Conservation (phyloP, 192 early-diverging fungal genomes). For the Gonapodya sp. region DNA sequence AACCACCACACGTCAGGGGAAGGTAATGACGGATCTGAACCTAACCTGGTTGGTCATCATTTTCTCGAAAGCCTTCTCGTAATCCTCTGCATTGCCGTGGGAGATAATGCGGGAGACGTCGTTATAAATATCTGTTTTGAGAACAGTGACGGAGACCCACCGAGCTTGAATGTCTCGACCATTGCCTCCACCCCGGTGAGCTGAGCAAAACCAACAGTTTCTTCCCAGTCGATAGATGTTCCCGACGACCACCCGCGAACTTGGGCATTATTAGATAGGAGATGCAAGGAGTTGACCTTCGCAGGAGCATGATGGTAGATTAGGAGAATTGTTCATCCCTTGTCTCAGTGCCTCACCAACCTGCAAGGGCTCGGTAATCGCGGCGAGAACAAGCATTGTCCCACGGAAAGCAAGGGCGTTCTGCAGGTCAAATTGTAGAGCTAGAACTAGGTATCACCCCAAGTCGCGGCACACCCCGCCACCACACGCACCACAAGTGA, state of each 20-base stretch:
- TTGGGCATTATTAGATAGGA: background rate
- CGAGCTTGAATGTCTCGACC: background rate
- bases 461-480: too few relatives aligned
- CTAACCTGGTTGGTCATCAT: background rate
- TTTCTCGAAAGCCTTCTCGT: background rate
- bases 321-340: too few relatives aligned
- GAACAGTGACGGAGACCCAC: background rate
- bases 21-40: background rate
- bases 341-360: background rate
- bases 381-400: background rate
- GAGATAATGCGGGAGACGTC: too few relatives aligned
- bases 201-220: background rate
- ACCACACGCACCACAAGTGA: too few relatives aligned
- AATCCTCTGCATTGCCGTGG: slow-evolving; percentile 3
- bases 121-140: too few relatives aligned
- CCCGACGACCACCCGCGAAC: background rate
- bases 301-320: too few relatives aligned
- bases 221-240: background rate
- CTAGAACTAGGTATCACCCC: too few relatives aligned
- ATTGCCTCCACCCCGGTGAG: background rate
- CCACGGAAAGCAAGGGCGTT: background rate
- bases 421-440: too few relatives aligned
- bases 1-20: too few relatives aligned
- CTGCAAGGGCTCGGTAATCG: background rate
- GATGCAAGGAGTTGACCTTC: too few relatives aligned